phyloP scores from a whole-genome alignment of 345 rosid genomes.

The Boechera stricta region DNA sequence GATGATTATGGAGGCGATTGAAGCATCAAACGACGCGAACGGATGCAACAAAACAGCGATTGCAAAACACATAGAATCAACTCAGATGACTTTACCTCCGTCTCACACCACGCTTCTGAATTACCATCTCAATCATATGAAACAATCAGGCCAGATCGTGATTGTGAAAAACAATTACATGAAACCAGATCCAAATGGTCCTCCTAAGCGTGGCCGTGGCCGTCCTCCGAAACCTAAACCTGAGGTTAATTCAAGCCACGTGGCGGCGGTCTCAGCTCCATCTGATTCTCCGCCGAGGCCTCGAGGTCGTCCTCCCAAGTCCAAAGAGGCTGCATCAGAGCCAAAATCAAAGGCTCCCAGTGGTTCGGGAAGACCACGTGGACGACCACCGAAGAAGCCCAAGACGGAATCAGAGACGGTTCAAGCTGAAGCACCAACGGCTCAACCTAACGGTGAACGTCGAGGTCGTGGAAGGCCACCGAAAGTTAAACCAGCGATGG shows the following conservation, averaged over 20 bases:
- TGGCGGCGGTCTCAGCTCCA: constrained; percentile 25
- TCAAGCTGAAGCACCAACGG: background rate
- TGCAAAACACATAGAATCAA: constrained; percentile 64
- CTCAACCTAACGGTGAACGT: constrained; percentile 37
- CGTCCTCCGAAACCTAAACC: constrained; percentile 80
- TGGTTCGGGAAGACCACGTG: constrained; percentile 58
- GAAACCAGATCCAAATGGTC: constrained; percentile 77
- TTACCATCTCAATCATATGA: constrained; percentile 74
- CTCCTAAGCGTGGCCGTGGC: constrained; percentile 88
- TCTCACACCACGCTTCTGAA: constrained; percentile 64
- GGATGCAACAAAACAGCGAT: constrained; percentile 73
- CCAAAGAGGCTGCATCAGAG: constrained; percentile 52
- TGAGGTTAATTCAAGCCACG: constrained; percentile 14
- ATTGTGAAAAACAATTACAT: constrained; percentile 75
- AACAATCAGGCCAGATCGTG: constrained; percentile 61
- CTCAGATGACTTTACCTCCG: constrained; percentile 57
- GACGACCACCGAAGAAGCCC: constrained; percentile 75
- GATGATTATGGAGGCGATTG: constrained; percentile 85
- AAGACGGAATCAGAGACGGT: constrained; percentile 43
- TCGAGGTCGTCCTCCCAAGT: constrained; percentile 77
- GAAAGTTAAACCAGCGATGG: constrained; percentile 75
- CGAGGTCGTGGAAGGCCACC: constrained; percentile 88
- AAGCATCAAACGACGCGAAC: constrained; percentile 52
- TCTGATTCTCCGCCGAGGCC: constrained; percentile 60
- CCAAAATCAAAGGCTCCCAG: constrained; percentile 10